These are phyloP conservation scores for Podila clonocystis DNA, from an alignment of 192 early-diverging fungal genomes.

Conservation along the genomic window DNA sequence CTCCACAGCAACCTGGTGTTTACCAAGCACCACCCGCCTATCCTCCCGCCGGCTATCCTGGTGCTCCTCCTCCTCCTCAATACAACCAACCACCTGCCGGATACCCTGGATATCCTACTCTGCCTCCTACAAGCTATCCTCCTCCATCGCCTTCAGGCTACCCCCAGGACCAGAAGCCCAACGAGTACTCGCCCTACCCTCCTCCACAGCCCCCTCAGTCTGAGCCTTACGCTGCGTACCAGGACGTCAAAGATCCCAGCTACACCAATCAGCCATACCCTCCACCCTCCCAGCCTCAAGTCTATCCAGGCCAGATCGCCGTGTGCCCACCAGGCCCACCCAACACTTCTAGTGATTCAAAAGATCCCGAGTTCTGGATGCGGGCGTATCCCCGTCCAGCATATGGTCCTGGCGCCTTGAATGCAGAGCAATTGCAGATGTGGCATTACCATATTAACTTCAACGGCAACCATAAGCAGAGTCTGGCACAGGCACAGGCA, in stretches of 20 bases:
- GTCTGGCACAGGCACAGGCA: constrained; percentile 5
- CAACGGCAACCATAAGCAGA: constrained; percentile 24
- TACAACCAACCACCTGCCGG: constrained; percentile 7
- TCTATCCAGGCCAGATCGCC: not conserved
- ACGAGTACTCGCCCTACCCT: not conserved
- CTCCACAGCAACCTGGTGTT: not conserved
- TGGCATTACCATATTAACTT: constrained; percentile 36
- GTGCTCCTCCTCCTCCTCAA: constrained; percentile 14
- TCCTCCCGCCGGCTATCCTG: constrained; percentile 8
- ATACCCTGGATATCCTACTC: constrained; percentile 10
- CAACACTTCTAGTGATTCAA: not conserved
- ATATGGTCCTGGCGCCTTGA: not conserved
- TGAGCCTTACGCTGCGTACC: constrained; percentile 15
- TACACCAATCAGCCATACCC: not conserved
- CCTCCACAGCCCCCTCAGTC: not conserved
- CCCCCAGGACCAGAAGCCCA: not conserved
- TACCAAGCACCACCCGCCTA: constrained; percentile 4
- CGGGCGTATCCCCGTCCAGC: constrained; percentile 22
- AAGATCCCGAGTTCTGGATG: constrained; percentile 28
- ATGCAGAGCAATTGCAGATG: constrained; percentile 9
- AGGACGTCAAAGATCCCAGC: constrained; percentile 11
- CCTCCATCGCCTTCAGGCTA: not conserved
- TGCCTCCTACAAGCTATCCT: not conserved
- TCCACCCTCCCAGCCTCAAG: not conserved
- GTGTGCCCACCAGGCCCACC: not conserved